Evolutionary conservation across 2,329 filamentous ascomycete species (phyloP).

Genomic region (Diaporthe batatas): DNA sequence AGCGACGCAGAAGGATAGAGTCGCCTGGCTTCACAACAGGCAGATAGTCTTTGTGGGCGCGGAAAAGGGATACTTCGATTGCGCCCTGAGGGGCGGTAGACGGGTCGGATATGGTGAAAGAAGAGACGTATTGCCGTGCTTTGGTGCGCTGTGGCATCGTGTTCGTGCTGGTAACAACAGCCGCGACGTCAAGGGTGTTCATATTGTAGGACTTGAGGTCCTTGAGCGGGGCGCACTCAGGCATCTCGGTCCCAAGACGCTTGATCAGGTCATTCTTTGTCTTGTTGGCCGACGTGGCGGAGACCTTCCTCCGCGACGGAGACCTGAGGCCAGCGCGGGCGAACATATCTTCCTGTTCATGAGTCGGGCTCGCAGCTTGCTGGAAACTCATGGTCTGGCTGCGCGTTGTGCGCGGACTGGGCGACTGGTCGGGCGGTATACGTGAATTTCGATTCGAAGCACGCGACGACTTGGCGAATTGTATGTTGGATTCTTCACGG

Average conservation of each 20-base stretch:
- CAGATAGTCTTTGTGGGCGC: conserved; percentile 69
- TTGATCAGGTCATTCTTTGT: conserved; percentile 62
- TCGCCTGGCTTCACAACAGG: conserved; percentile 69
- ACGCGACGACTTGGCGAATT: conserved; percentile 8
- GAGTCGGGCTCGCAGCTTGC: conserved; percentile 38
- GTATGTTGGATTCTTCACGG: conserved; percentile 9
- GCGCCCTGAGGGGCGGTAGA: conserved; percentile 64
- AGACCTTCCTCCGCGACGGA: conserved; percentile 44
- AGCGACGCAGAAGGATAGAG: conserved; percentile 68
- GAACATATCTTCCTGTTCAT: conserved; percentile 46
- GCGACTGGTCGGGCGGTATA: conserved; percentile 25
- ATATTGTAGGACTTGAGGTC: conserved; percentile 63
- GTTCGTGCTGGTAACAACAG: conserved; percentile 65
- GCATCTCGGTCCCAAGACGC: conserved; percentile 62
- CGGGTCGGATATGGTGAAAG: conserved; percentile 70
- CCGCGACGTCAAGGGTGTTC: conserved; percentile 66
- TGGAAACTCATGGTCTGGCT: conserved; percentile 43
- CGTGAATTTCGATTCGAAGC: conserved; percentile 29
- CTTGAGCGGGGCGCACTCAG: conserved; percentile 67
- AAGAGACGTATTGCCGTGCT: conserved; percentile 69
- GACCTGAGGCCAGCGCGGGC: conserved; percentile 51
- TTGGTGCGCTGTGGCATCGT: conserved; percentile 67
- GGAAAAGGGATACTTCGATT: conserved; percentile 69
- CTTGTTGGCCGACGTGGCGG: conserved; percentile 36
- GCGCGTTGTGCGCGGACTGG: conserved; percentile 40